Evolutionary conservation across 169 alveolate genomes (phyloP).

Genomic region (Plasmodium knowlesi): DNA sequence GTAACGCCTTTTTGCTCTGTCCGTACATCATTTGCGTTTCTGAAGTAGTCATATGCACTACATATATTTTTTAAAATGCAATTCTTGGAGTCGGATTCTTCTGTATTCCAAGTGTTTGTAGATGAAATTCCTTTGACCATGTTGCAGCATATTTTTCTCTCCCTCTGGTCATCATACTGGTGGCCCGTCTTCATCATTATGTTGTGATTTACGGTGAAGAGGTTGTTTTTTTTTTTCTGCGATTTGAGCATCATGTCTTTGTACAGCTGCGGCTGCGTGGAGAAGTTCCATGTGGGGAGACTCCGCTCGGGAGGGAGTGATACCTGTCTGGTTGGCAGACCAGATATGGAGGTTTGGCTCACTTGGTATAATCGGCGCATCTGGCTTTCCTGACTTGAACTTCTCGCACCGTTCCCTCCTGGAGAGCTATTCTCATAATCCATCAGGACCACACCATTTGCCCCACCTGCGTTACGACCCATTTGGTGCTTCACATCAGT

Average conservation of each 20-base stretch:
- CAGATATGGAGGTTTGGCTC: neutral
- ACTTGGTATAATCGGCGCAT: neutral
- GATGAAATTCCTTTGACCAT: neutral
- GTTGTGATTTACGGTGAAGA: neutral
- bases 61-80: slow-evolving; percentile 15
- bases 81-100: slow-evolving; percentile 11
- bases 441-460: neutral
- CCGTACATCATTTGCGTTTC: neutral
- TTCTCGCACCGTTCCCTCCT: neutral
- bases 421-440: neutral
- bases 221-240: neutral
- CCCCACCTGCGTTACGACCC: neutral
- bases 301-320: neutral
- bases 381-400: neutral
- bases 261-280: neutral
- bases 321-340: neutral
- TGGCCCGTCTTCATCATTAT: neutral
- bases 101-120: neutral
- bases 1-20: neutral
- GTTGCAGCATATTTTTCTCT: neutral
- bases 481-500: neutral
- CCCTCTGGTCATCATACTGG: neutral
- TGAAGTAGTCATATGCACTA: neutral
- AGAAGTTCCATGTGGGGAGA: neutral
- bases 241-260: neutral